Evolutionary conservation across 257 asterid species (phyloP).

Genomic region (Datura wrightii): DNA sequence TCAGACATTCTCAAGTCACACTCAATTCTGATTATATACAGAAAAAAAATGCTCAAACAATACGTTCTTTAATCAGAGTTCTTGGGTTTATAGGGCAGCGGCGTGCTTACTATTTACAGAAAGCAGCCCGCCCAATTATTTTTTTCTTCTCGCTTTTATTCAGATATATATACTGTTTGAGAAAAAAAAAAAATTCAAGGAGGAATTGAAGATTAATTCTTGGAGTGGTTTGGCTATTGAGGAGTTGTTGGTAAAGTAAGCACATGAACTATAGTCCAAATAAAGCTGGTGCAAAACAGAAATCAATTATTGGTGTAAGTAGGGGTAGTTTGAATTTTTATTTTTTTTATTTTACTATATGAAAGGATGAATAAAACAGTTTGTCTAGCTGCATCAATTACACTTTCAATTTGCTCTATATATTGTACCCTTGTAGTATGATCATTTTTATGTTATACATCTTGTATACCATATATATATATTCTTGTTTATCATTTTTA

Average conservation of each 20-base stretch:
- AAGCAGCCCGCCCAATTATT: constrained; percentile 75
- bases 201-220: not conserved
- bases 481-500: not conserved
- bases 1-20: constrained; percentile 56
- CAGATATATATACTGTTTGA: not conserved
- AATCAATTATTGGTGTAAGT: not conserved
- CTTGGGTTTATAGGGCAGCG: constrained; percentile 55
- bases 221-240: not conserved
- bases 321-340: constrained; percentile 28
- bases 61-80: constrained; percentile 31
- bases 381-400: not conserved
- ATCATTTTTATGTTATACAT: constrained; percentile 31
- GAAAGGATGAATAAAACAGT: constrained; percentile 28
- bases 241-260: constrained; percentile 23
- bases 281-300: not conserved
- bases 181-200: not conserved
- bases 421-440: constrained; percentile 37
- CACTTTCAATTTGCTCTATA: not conserved
- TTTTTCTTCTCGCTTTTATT: constrained; percentile 25
- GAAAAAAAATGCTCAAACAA: not conserved
- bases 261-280: constrained; percentile 42
- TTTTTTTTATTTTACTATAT: constrained; percentile 1
- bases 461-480: constrained; percentile 29
- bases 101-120: constrained; percentile 67
- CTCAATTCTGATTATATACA: constrained; percentile 52